Conservation (phyloP, 306 rosid genomes). For the Quercus aquifolioides region DNA sequence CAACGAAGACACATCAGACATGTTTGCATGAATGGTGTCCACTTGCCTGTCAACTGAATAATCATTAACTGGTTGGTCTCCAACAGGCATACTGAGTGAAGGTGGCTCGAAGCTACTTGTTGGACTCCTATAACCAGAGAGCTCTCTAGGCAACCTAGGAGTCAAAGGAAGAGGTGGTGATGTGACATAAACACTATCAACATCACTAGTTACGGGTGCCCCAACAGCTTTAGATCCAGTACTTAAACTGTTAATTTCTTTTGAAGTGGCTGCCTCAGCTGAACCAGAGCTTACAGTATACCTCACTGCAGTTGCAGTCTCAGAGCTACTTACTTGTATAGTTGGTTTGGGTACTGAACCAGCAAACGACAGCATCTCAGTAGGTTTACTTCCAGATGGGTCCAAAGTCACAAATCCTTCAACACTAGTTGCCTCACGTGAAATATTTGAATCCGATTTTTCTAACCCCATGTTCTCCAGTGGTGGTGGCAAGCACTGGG, state of each 20-base stretch:
- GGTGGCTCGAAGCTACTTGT: constrained; percentile 48
- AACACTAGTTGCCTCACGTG: constrained; percentile 49
- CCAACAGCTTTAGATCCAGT: constrained; percentile 56
- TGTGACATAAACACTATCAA: constrained; percentile 59
- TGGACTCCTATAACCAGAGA: constrained; percentile 77
- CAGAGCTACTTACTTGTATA: constrained; percentile 46
- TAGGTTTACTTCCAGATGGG: constrained; percentile 47
- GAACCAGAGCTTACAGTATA: constrained; percentile 57
- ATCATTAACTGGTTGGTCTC: constrained; percentile 60
- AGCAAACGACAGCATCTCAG: constrained; percentile 39
- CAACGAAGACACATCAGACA: constrained; percentile 50
- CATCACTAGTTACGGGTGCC: constrained; percentile 54
- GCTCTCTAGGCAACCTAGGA: constrained; percentile 76
- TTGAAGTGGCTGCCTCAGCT: constrained; percentile 46
- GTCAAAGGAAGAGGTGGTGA: constrained; percentile 82
- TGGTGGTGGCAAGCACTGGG: constrained; percentile 93
- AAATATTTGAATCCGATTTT: constrained; percentile 66
- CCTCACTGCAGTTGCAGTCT: constrained; percentile 45
- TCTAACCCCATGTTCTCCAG: constrained; percentile 65
- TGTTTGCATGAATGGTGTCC: constrained; percentile 50
- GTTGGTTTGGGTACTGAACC: constrained; percentile 55
- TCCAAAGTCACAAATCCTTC: constrained; percentile 59
- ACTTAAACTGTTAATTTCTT: constrained; percentile 45
- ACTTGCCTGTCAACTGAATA: constrained; percentile 73
- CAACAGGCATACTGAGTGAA: constrained; percentile 50